Percentiles rank a stretch among this genome's conserved stretches.
These are phyloP conservation scores for Mortierella sp. DNA, from an alignment of 371 early-diverging fungal genomes.

Conservation along the genomic window DNA sequence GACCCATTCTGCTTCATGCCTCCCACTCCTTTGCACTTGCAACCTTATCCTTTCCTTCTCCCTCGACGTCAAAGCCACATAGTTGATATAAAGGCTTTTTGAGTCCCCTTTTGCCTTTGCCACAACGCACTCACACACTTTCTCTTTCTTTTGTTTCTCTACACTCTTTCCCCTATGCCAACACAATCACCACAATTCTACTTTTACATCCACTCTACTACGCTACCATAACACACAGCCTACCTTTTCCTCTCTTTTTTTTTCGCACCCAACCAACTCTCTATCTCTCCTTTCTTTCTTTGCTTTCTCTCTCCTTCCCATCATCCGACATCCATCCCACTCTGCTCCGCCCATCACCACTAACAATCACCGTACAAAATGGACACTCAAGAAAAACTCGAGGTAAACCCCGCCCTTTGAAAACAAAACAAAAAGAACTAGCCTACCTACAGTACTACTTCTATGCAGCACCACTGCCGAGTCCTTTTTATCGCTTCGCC, in stretches of 20 bases:
- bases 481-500: neutral
- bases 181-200: neutral
- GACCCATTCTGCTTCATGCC: neutral
- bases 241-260: neutral
- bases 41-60: neutral
- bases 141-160: neutral
- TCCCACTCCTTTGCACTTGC: no score
- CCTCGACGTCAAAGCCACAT: neutral
- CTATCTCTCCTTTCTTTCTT: neutral
- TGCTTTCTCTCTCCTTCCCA: neutral
- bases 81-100: neutral
- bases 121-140: neutral
- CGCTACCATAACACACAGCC: neutral
- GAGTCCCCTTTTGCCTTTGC: neutral
- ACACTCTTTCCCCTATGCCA: neutral
- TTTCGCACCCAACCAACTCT: neutral
- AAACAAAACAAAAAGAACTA: conserved; percentile 4
- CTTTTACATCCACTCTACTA: neutral
- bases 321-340: neutral
- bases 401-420: conserved; percentile 25
- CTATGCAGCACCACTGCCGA: no score
- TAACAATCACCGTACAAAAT: no score
- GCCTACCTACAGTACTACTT: no score
- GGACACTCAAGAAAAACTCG: conserved; percentile 54
- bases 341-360: neutral